These are phyloP conservation scores for Bassia scoparia DNA, from an alignment of 148 eudicot species.

Conservation along the genomic window DNA sequence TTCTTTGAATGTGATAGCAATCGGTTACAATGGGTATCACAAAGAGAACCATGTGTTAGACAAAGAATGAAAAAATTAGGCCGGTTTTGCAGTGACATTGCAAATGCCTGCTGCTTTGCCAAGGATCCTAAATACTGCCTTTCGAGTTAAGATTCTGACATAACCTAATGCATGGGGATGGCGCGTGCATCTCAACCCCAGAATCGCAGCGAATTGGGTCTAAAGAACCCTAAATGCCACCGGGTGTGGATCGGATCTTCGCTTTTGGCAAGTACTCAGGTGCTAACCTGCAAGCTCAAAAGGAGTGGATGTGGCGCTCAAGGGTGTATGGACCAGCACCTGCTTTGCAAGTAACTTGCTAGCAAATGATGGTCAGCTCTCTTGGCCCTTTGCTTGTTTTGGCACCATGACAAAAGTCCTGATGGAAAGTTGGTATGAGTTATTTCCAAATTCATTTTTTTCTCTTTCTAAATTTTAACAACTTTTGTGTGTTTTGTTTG, in stretches of 20 bases:
- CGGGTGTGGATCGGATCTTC: conserved; percentile 39
- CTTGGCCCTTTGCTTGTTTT: conserved; percentile 35
- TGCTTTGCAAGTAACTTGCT: conserved; percentile 35
- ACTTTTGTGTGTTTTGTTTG: neutral
- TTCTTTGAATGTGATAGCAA: neutral
- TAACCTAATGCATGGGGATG: conserved; percentile 17
- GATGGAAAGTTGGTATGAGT: conserved; percentile 37
- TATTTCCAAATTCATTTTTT: too few species aligned
- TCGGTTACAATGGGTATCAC: conserved; percentile 14
- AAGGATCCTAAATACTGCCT: conserved; percentile 36
- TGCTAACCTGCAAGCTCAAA: conserved; percentile 28
- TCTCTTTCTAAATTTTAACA: neutral
- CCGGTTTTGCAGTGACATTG: conserved; percentile 27
- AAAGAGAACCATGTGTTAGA: conserved; percentile 12
- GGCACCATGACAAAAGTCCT: conserved; percentile 35
- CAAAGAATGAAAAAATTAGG: conserved; percentile 29
- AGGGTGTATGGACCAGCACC: conserved; percentile 38
- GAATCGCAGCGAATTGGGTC: conserved; percentile 36
- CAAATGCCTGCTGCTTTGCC: conserved; percentile 38
- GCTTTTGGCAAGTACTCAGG: conserved; percentile 35
- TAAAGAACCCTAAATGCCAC: conserved; percentile 34
- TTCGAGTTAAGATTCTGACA: conserved; percentile 42
- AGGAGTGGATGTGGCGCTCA: conserved; percentile 23
- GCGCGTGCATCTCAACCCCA: conserved; percentile 27
- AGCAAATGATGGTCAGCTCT: conserved; percentile 30